Percentiles rank a stretch among this genome's conserved stretches.
phyloP scores from a whole-genome alignment of 2,329 filamentous ascomycete species.

The Diaporthe citrichinensis region DNA sequence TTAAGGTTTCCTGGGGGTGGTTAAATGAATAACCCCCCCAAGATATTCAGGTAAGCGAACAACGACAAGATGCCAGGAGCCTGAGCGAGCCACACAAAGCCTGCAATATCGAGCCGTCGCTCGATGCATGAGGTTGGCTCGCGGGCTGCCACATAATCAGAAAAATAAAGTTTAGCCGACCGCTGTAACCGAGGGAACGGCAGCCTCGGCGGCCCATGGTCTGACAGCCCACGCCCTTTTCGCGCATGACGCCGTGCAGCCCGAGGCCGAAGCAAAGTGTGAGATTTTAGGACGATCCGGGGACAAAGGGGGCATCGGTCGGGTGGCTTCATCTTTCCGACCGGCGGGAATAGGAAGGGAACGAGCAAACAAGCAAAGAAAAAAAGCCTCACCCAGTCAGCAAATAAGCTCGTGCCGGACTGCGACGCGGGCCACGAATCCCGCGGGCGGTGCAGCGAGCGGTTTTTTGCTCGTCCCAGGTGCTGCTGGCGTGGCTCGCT shows the following conservation, averaged over 20 bases:
- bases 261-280: not conserved
- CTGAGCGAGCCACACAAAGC: not conserved
- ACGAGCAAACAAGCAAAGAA: not conserved
- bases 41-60: constrained; percentile 17
- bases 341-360: not conserved
- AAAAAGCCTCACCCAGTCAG: not conserved
- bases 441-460: constrained; percentile 9
- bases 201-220: constrained; percentile 9
- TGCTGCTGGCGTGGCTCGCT: constrained; percentile 7
- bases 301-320: not conserved
- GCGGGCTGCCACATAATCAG: not conserved
- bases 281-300: constrained; percentile 25
- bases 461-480: not conserved
- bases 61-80: not conserved
- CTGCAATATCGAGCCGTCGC: not conserved
- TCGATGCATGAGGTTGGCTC: not conserved
- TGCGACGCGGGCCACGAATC: constrained; percentile 13
- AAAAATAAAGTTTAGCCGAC: constrained; percentile 9
- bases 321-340: constrained; percentile 9
- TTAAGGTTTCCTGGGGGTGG: not conserved
- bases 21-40: not conserved
- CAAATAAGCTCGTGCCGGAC: constrained; percentile 14
- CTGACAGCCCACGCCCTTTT: not conserved
- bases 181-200: constrained; percentile 17
- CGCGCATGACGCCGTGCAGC: constrained; percentile 18